Percentiles rank a stretch among this genome's conserved stretches.
Evolutionary conservation across 2,329 filamentous ascomycete genomes (phyloP).

Genomic region (Aspergillus sp.): DNA sequence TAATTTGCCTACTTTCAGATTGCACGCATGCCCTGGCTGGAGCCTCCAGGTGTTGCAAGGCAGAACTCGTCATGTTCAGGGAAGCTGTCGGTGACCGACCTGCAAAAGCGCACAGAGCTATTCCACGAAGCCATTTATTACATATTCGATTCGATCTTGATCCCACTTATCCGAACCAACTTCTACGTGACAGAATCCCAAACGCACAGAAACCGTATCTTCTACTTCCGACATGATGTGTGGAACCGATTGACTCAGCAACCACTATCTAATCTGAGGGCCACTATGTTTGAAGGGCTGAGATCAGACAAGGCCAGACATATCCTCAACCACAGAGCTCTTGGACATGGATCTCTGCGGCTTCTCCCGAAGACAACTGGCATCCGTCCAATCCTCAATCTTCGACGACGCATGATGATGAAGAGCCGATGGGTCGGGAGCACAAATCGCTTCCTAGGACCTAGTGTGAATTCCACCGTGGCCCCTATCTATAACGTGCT

Average conservation of each 20-base stretch:
- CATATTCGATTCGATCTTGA: constrained; percentile 84
- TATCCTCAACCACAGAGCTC: constrained; percentile 59
- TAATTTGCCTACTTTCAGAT: constrained; percentile 51
- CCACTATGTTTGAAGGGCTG: constrained; percentile 76
- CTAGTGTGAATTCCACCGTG: constrained; percentile 69
- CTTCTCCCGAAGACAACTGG: constrained; percentile 77
- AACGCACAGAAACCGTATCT: constrained; percentile 73
- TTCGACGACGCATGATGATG: constrained; percentile 63
- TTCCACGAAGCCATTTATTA: constrained; percentile 88
- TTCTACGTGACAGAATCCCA: constrained; percentile 96
- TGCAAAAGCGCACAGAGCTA: constrained; percentile 72
- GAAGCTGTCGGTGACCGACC: constrained; percentile 70
- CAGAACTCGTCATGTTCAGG: constrained; percentile 24
- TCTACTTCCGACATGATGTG: constrained; percentile 92
- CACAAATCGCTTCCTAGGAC: constrained; percentile 50
- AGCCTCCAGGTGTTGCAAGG: constrained; percentile 47
- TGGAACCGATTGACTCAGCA: constrained; percentile 79
- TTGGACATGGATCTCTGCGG: constrained; percentile 77
- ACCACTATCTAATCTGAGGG: constrained; percentile 65
- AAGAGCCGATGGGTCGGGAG: constrained; percentile 50
- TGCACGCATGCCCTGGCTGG: constrained; percentile 70
- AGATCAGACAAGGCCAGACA: constrained; percentile 55
- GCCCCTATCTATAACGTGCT: constrained; percentile 74
- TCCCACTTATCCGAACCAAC: constrained; percentile 80
- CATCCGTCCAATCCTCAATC: constrained; percentile 83